Evolutionary conservation across 108 stramenopile genomes (phyloP).

Genomic region (Aurantiochytrium sp.): DNA sequence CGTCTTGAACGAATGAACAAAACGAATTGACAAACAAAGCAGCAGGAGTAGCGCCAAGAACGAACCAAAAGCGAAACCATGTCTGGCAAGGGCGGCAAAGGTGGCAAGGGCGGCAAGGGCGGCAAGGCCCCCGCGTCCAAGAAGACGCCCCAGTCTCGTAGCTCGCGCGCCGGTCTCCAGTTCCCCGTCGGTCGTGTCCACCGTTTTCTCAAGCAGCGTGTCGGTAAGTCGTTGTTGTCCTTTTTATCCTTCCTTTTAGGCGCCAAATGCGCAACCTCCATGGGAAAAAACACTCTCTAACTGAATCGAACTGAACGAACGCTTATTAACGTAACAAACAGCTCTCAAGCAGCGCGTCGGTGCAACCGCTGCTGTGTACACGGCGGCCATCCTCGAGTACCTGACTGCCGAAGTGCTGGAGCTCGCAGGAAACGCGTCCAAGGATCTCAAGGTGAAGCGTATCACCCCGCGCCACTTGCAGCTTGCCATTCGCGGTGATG

Average conservation of each 20-base stretch:
- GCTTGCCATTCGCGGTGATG: constrained; percentile 97
- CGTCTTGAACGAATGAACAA: no score
- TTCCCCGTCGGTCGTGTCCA: constrained; percentile 99
- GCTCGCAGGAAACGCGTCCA: constrained; percentile 97
- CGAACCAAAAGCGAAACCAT: neutral
- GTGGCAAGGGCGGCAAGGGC: constrained; percentile 98
- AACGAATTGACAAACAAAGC: no score
- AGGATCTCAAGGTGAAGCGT: constrained; percentile 99
- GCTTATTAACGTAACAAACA: neutral
- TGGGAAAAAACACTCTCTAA: no score
- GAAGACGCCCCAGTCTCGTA: constrained; percentile 95
- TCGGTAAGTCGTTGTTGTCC: constrained; percentile 39
- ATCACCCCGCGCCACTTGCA: constrained; percentile 99
- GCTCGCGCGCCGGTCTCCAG: constrained; percentile 89
- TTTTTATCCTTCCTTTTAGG: neutral
- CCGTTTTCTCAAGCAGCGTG: constrained; percentile 91
- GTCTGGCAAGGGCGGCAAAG: constrained; percentile 83
- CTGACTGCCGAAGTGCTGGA: constrained; percentile 92
- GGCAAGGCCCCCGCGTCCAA: constrained; percentile 95
- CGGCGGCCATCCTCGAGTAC: constrained; percentile 97
- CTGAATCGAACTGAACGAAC: no score
- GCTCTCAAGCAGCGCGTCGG: constrained; percentile 77
- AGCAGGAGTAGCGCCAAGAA: no score
- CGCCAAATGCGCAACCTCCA: no score
- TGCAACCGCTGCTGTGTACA: constrained; percentile 98